Evolutionary conservation across 352 stramenopile genomes (phyloP).

Genomic region (Plasmopara muralis): DNA sequence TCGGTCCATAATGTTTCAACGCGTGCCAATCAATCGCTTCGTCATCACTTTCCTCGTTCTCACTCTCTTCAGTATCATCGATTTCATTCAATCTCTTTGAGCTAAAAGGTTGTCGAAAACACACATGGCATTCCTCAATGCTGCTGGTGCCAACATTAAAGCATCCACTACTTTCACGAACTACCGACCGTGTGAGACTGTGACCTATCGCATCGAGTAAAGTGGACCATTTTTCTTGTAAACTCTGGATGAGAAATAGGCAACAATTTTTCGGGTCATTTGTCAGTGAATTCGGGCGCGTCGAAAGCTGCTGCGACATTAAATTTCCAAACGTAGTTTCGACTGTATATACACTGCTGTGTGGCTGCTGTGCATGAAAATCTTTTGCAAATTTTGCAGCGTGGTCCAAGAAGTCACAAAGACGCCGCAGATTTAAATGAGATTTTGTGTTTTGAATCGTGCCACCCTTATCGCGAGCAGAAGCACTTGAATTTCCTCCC

Average conservation of each 20-base stretch:
- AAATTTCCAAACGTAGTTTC: conserved; percentile 65
- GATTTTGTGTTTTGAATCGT: conserved; percentile 27
- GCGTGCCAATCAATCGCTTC: conserved; percentile 56
- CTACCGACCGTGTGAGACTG: conserved; percentile 17
- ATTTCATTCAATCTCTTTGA: conserved; percentile 5
- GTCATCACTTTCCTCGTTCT: conserved; percentile 27
- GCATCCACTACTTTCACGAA: conserved; percentile 19
- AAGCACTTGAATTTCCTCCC: conserved; percentile 4
- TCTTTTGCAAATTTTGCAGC: conserved; percentile 29
- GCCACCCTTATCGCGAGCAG: neutral
- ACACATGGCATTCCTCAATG: conserved; percentile 37
- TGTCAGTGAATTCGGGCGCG: neutral
- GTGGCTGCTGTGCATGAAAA: conserved; percentile 38
- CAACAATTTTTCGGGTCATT: conserved; percentile 1
- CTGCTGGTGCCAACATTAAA: conserved; percentile 22
- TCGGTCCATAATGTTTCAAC: conserved; percentile 23
- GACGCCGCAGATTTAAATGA: conserved; percentile 45
- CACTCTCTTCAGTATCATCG: conserved; percentile 20
- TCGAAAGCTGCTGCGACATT: conserved; percentile 34
- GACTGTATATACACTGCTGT: conserved; percentile 35
- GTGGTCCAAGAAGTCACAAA: conserved; percentile 48
- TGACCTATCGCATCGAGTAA: conserved; percentile 25
- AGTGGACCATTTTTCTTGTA: conserved; percentile 40
- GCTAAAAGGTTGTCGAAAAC: conserved; percentile 19
- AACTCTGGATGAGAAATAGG: conserved; percentile 10